Base-by-base conservation (phyloP, 1,139 yeast genomes). In the Dujonia santamariae region DNA sequence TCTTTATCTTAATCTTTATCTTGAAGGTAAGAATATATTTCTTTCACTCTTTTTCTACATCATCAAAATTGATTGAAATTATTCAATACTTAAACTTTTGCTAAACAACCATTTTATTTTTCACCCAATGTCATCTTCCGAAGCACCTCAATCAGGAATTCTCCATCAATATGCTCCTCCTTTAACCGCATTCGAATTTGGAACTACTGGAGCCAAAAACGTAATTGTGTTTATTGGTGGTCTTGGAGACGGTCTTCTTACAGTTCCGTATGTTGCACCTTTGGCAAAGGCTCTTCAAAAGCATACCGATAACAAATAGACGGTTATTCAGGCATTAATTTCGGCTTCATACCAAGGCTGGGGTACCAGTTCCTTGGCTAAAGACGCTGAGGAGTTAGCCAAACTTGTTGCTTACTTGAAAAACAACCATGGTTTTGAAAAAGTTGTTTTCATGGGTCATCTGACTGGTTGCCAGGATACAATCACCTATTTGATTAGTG, bases 391-490 rank as follows among this genome's bases (percentile, higher is more conserved):
- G 4, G 94, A 87, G 47, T 69, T 87, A 20, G 58, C 68, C 3
- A 45, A 60, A 30, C 61, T 83, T 33, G 74, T 85, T 7, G 50
- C 59, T 13, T 83, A 77, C 50, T 62, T 85, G 36, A 59, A 71
- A 36, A 56, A 72, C 1, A 52, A 58, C 5, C 77, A 74, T 1
- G 36, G 31, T 15, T 63, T 72, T 38, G 52, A 54, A 27, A 73
- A 63, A 36, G 58, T 86, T 19, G 80, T 85, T 3, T 53, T 86
- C 7, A 67, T 81, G 70, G 96, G 96, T 12, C 95, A 85, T 48
- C 85, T 94, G 21, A 86, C 95, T 0, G 96, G 96, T 0, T 77
- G 85, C 35, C 96, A 86, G 54, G 87, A 85, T 47, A 69, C 78
- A 1, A 61, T 85, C 49, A 72, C 78, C 40, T 72, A 78, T 40